Evolutionary conservation across 305 asterid genomes (phyloP).

Genomic region (Fraxinus latifolia): DNA sequence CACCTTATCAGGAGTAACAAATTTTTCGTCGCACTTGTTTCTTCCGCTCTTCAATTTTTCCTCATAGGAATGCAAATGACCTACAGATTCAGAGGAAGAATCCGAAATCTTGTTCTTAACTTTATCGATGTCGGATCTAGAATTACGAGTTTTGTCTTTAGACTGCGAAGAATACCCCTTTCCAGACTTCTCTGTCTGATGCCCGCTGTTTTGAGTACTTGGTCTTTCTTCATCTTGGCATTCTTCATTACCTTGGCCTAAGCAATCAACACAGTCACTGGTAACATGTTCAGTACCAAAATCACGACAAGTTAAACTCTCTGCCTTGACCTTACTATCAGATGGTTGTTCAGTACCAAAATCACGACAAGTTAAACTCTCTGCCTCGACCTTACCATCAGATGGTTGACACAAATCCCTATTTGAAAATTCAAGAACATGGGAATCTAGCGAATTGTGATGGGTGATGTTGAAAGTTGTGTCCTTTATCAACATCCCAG

Average conservation of each 20-base stretch:
- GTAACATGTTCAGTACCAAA: conserved; percentile 24
- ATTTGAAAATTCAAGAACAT: not conserved
- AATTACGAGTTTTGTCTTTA: conserved; percentile 39
- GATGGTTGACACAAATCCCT: not conserved
- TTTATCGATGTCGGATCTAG: conserved; percentile 38
- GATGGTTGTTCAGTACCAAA: conserved; percentile 19
- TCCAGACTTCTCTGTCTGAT: conserved; percentile 40
- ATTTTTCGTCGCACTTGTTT: conserved; percentile 42
- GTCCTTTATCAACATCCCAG: conserved; percentile 41
- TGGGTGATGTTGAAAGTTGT: conserved; percentile 33
- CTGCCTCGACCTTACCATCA: conserved; percentile 16
- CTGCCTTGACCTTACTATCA: conserved; percentile 18
- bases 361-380: conserved; percentile 22
- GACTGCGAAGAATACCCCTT: conserved; percentile 45
- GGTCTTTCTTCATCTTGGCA: conserved; percentile 32
- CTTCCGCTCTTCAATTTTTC: conserved; percentile 45
- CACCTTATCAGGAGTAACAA: conserved; percentile 41
- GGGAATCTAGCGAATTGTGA: conserved; percentile 10
- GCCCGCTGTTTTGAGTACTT: conserved; percentile 31
- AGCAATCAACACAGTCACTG: conserved; percentile 21
- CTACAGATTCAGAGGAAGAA: conserved; percentile 33
- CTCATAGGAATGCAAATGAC: conserved; percentile 29
- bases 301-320: conserved; percentile 20
- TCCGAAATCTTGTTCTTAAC: conserved; percentile 37
- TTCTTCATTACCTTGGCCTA: conserved; percentile 30